Base-by-base conservation (phyloP, 2,329 filamentous ascomycete species). In the Cladophialophora immunda region DNA sequence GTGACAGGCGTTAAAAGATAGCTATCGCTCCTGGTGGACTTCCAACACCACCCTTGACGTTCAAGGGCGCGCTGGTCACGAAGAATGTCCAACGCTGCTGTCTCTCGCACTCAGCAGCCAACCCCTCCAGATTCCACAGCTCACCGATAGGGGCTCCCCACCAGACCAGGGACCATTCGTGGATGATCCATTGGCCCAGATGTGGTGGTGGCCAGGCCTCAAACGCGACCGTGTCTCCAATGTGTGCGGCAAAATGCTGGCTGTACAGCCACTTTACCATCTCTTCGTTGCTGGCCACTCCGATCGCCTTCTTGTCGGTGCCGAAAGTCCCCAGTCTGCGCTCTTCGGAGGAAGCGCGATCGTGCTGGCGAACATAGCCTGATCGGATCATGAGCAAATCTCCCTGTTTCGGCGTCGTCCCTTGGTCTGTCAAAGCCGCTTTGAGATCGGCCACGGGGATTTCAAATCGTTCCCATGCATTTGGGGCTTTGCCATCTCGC, bases 361-460 rank as follows among this genome's bases (percentile, higher is more conserved):
- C 41, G 38, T 59, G 57, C 38, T 27, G 57, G 27, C 57, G 38
- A 30, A 59, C 57, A 19, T 84, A 86, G 0, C 90, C 90, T 1
- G 85, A 88, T 17, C 90, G 83, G n/a, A 92, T 75, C 55, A 92
- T 81, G 13, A 92, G 81, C 58, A 92, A 85, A 67, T 92, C 89
- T 3, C 90, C 90, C 1, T 82, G 76, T 65, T 81, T 81, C 60
- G 80, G 78, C 29, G 70, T 65, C 57, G 79, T 77, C 9, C 76
- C 75, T 65, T 74, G 76, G 47, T 80, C 78, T 4, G 62, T 60
- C 1, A 77, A 76, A 69, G 87, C 82, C 66, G 85, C 82, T 50
- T 84, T 84, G 73, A 90, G 88, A 29, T 81, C 79, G 71, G 87
- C 79, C 0, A 81, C 78, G 3, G 81, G 81, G 57, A 87, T 82